phyloP scores from a whole-genome alignment of 2,329 filamentous ascomycete genomes.

The Podosphaera aphanis region DNA sequence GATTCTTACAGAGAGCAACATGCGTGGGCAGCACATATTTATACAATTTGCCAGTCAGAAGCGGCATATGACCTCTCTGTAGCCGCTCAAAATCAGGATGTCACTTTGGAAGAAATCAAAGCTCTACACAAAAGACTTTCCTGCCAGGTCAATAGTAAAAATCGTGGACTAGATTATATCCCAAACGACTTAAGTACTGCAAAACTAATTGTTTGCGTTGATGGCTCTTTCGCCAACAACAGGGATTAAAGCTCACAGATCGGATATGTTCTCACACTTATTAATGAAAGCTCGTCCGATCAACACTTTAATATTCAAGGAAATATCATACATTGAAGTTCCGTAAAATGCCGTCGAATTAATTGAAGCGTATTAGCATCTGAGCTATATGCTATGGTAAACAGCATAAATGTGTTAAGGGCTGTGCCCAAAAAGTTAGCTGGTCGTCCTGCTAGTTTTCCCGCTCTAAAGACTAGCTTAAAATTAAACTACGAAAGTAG shows the following conservation, averaged over 20 bases:
- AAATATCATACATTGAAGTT: constrained; percentile 1
- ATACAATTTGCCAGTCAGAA: too few relatives aligned
- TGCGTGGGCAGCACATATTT: too few relatives aligned
- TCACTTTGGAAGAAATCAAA: constrained; percentile 1
- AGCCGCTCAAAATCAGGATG: not conserved
- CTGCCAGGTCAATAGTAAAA: constrained; percentile 2
- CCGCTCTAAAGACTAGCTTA: too few relatives aligned
- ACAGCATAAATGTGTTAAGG: too few relatives aligned
- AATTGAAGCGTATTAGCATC: not conserved
- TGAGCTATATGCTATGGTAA: not conserved
- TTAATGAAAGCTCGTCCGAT: not conserved
- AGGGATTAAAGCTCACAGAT: constrained; percentile 2
- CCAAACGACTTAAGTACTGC: constrained; percentile 1
- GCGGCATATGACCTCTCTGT: not conserved
- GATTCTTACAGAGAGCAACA: too few relatives aligned
- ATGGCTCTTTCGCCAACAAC: constrained; percentile 3
- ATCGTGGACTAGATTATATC: constrained; percentile 2
- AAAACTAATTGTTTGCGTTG: constrained; percentile 2
- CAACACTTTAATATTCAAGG: not conserved
- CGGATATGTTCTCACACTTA: constrained; percentile 2
- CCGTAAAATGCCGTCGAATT: constrained; percentile 1
- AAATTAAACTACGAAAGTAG: too few relatives aligned
- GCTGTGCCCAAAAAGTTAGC: too few relatives aligned
- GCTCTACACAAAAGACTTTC: constrained; percentile 2
- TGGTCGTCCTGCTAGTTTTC: too few relatives aligned